These are phyloP conservation scores for Lyophyllum decastes DNA, from an alignment of 768 basidiomycete species.

Conservation along the genomic window DNA sequence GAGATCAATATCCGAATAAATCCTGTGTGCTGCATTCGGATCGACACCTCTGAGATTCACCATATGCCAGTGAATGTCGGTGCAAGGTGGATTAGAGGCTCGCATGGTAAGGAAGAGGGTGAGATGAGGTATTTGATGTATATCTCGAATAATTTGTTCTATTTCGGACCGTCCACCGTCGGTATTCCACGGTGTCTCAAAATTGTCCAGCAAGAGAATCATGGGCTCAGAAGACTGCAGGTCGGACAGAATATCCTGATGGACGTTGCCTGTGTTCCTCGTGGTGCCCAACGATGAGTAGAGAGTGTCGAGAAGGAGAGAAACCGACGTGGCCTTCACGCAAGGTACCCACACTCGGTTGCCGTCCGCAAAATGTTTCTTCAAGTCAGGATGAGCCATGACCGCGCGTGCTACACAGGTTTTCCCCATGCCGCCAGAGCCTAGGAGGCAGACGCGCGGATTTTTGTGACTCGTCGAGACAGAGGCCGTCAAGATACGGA, in stretches of 20 bases:
- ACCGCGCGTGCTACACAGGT: slow-evolving; percentile 35
- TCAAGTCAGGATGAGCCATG: slow-evolving; percentile 23
- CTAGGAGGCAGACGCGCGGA: slow-evolving; percentile 21
- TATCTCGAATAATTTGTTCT: slow-evolving; percentile 6
- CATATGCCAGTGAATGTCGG: slow-evolving; percentile 23
- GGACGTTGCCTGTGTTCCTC: slow-evolving; percentile 16
- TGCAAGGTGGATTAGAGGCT: slow-evolving; percentile 25
- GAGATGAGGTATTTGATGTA: slow-evolving; percentile 5
- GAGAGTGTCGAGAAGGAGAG: slow-evolving; percentile 23
- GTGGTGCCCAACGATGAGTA: slow-evolving; percentile 20
- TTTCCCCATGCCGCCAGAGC: slow-evolving; percentile 40
- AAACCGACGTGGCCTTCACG: slow-evolving; percentile 26
- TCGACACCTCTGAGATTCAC: slow-evolving; percentile 17
- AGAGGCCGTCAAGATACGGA: slow-evolving; percentile 1
- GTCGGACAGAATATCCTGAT: slow-evolving; percentile 20
- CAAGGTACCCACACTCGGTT: slow-evolving; percentile 35
- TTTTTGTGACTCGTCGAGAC: background rate
- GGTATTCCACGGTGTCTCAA: slow-evolving; percentile 39
- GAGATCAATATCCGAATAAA: slow-evolving; percentile 22
- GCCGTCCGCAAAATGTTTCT: slow-evolving; percentile 18
- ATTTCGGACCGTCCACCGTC: slow-evolving; percentile 18
- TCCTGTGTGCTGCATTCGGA: slow-evolving; percentile 18
- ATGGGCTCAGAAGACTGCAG: slow-evolving; percentile 5
- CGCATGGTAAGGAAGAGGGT: slow-evolving; percentile 8
- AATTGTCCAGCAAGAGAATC: slow-evolving; percentile 36